These are phyloP conservation scores for Gorgonomyces haynaldii DNA, from an alignment of 192 early-diverging fungal species.

Conservation along the genomic window DNA sequence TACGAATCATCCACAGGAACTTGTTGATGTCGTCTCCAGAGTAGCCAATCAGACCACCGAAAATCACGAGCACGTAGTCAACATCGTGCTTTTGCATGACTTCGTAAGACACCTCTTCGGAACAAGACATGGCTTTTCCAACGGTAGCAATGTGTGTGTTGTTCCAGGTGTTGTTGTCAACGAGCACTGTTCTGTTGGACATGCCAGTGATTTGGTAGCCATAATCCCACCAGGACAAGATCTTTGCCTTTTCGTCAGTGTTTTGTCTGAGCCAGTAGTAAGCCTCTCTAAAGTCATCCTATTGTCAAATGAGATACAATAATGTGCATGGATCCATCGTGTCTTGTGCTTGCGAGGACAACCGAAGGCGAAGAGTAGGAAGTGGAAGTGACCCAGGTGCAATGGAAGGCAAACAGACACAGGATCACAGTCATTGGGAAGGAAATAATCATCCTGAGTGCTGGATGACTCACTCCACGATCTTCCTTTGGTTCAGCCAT, in stretches of 20 bases:
- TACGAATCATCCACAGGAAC: conserved; percentile 99
- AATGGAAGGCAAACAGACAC: conserved; percentile 89
- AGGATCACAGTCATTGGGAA: conserved; percentile 58
- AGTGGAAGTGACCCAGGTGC: conserved; percentile 95
- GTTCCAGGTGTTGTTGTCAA: conserved; percentile 99
- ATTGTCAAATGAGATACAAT: conserved; percentile 34
- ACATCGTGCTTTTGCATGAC: conserved; percentile 89
- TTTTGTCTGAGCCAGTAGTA: conserved; percentile 99
- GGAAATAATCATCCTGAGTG: conserved; percentile 24
- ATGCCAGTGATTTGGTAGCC: conserved; percentile 99
- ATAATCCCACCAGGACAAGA: conserved; percentile 99
- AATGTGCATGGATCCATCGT: conserved; percentile 86
- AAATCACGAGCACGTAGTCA: conserved; percentile 93
- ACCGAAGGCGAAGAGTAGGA: conserved; percentile 99
- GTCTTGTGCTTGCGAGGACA: conserved; percentile 75
- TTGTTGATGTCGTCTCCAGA: conserved; percentile 99
- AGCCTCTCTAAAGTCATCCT: conserved; percentile 97
- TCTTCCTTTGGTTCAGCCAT: conserved; percentile 30
- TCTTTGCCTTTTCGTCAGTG: conserved; percentile 78
- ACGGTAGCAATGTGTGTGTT: conserved; percentile 99
- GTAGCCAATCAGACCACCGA: conserved; percentile 94
- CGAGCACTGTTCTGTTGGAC: conserved; percentile 90
- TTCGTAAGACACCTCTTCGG: conserved; percentile 86
- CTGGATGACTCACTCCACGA: conserved; percentile 6
- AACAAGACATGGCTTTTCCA: conserved; percentile 82